Conservation (phyloP, 1,139 yeast genomes). For the Spathaspora sp. region DNA sequence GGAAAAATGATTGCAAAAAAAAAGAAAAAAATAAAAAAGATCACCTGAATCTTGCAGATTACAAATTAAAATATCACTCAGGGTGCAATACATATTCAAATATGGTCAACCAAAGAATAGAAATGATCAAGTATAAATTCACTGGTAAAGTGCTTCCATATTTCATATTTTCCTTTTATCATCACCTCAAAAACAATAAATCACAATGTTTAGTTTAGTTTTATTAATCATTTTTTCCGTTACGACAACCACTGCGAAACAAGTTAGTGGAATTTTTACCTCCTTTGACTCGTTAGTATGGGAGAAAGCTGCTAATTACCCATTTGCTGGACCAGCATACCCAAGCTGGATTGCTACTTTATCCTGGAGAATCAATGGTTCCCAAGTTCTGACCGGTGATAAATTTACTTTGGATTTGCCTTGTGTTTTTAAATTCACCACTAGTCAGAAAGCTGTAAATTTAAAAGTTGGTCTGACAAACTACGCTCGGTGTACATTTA, state of each 20-base stretch:
- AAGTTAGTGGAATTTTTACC: conserved; percentile 8
- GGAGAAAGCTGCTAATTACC: conserved; percentile 6
- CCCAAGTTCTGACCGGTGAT: conserved; percentile 21
- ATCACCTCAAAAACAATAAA: too few species aligned
- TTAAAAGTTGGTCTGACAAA: conserved; percentile 24
- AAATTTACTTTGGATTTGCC: conserved; percentile 26
- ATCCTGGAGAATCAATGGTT: conserved; percentile 23
- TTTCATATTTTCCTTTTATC: too few species aligned
- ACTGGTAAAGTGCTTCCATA: too few species aligned
- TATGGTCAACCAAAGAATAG: too few species aligned
- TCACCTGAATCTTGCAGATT: background rate
- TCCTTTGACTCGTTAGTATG: conserved; percentile 10
- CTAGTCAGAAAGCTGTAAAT: conserved; percentile 12
- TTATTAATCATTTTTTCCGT: too few species aligned
- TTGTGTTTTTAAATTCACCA: conserved; percentile 25
- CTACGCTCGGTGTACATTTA: conserved; percentile 28
- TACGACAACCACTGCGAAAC: too few species aligned
- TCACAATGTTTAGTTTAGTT: too few species aligned
- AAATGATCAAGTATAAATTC: too few species aligned
- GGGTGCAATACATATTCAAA: too few species aligned
- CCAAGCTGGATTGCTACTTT: conserved; percentile 27
- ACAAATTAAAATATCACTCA: too few species aligned
- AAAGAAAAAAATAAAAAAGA: too few species aligned
- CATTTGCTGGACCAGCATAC: conserved; percentile 12
- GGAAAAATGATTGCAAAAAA: too few species aligned